Evolutionary conservation across 2,329 filamentous ascomycete species (phyloP).

Genomic region (Lachnellula suecica): DNA sequence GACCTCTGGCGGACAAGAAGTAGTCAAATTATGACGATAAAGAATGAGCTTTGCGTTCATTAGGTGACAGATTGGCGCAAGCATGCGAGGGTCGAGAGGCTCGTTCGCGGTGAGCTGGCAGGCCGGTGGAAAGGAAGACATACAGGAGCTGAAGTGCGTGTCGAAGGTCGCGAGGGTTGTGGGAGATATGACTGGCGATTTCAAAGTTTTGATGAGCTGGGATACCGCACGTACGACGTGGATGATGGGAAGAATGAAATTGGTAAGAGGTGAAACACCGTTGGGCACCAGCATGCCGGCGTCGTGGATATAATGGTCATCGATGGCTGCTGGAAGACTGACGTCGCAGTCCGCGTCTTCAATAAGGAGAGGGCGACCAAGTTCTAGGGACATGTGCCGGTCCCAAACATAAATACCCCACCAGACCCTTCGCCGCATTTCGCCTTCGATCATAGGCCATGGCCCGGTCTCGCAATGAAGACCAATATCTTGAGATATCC

Average conservation of each 20-base stretch:
- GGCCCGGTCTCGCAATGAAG: slow-evolving; percentile 74
- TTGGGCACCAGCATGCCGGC: slow-evolving; percentile 52
- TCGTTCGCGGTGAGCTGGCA: slow-evolving; percentile 68
- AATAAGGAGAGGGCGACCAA: slow-evolving; percentile 78
- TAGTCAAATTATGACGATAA: slow-evolving; percentile 84
- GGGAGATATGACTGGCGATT: slow-evolving; percentile 63
- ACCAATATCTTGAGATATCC: slow-evolving; percentile 80
- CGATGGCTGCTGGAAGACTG: slow-evolving; percentile 72
- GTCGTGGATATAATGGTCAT: slow-evolving; percentile 74
- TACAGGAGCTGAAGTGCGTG: slow-evolving; percentile 72
- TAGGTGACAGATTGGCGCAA: slow-evolving; percentile 75
- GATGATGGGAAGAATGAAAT: slow-evolving; percentile 75
- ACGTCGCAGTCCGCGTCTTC: slow-evolving; percentile 88
- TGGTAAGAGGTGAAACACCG: slow-evolving; percentile 56
- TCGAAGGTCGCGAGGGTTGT: slow-evolving; percentile 77
- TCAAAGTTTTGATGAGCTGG: slow-evolving; percentile 69
- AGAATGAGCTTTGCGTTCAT: slow-evolving; percentile 82
- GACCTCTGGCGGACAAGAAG: slow-evolving; percentile 63
- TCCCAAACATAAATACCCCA: slow-evolving; percentile 93
- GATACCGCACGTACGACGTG: slow-evolving; percentile 79
- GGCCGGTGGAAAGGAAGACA: slow-evolving; percentile 71
- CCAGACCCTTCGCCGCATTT: slow-evolving; percentile 87
- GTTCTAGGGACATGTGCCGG: slow-evolving; percentile 74
- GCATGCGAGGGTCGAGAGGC: slow-evolving; percentile 69
- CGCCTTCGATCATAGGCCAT: slow-evolving; percentile 74